Base-by-base conservation (phyloP, 805 yeast species). In the Wickerhamiella lipophila region DNA sequence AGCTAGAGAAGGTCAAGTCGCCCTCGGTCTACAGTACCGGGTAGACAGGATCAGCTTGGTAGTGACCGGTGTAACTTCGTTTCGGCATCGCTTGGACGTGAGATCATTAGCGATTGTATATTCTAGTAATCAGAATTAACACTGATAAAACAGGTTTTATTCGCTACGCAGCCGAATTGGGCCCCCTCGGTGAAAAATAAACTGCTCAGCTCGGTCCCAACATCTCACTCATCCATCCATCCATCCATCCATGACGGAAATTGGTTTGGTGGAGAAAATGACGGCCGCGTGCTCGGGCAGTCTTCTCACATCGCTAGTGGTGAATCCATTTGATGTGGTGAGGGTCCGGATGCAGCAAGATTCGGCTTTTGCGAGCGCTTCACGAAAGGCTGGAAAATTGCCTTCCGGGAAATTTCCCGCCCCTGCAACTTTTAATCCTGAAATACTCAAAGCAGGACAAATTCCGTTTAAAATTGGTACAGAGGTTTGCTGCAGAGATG, bases 311-410 rank as follows among this genome's bases (percentile, higher is more conserved):
- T 64, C 72, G 13, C 47, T 68, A n/a, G 62, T 53, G 9, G 67
- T 63, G 30, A 69, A 70, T 29, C 73, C 73, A 11, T 64, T 69
- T 42, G 73, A 69, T 48, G 73, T 69, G 6, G 66, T 68, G 8
- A 55, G 73, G 16, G 72, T 69, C 2, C 64, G 73, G 3, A 55
- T 69, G 55, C 73, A 69, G 58, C 67, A 68, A 47, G 65, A 65
- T 35, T 49, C 55, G 27, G 62, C 62, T 3, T 38, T 41, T 23
- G 36, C 44, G 2, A 27, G 23, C 35, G 34, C 47, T 19, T 19
- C 15, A 19, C 23, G 42, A 15, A 23, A 35, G 11, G 12, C 39
- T 13, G 15, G 15, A n/a, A 18, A 15, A 15, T 29, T 26, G 11
- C 35, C 43, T 19, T 11, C 44, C 19, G 40, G 34, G 18, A 46